Base-by-base conservation (phyloP, 1,284 basidiomycete genomes). In the Caloboletus inedulis region DNA sequence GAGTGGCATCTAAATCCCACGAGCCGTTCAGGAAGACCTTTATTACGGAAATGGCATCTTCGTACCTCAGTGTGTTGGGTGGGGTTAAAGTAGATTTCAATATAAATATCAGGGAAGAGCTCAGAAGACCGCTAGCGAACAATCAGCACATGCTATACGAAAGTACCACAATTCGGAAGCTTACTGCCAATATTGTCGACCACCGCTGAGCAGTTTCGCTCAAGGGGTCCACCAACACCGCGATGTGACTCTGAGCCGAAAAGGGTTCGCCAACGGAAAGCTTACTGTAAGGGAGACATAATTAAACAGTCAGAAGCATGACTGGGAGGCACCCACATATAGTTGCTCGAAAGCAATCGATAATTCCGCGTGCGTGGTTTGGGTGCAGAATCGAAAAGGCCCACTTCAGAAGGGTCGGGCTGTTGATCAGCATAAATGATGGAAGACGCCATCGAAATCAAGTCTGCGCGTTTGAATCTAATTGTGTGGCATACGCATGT, bases 191-290 rank as follows among this genome's bases (percentile, higher is more conserved):
- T 33, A 97, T 69, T 48, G 84, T 81, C 0, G 91, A 82, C 87
- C 91, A 95, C 58, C 84, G 84, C 66, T 98, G 94, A 6, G 91
- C 91, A 7, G 77, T 71, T 66, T 93, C 89, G 40, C 88, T 92
- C 25, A 98, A 67, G 1, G 96, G 96, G 64, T 98, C 90, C 8
- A 98, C 58, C 5, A 98, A 66, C 8, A 89, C 78, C 1, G 81
- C 87, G 36, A 98, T 73, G 35, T 89, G 85, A 56, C 87, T 82
- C 18, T 89, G 62, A 0, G 94, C 87, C 0, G 77, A 82, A 0
- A 74, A 65, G 7, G 81, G 78, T 58, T 91, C 76, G 4, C 94
- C 93, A 39, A 85, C 71, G 25, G 80, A 71, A 64, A 94, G 87
- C 4, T 82, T 78, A 14, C 89, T 92, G 57, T 21, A 40, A 48